Base-by-base conservation (phyloP, 768 basidiomycete genomes). In the Tylopilus subfusipes region DNA sequence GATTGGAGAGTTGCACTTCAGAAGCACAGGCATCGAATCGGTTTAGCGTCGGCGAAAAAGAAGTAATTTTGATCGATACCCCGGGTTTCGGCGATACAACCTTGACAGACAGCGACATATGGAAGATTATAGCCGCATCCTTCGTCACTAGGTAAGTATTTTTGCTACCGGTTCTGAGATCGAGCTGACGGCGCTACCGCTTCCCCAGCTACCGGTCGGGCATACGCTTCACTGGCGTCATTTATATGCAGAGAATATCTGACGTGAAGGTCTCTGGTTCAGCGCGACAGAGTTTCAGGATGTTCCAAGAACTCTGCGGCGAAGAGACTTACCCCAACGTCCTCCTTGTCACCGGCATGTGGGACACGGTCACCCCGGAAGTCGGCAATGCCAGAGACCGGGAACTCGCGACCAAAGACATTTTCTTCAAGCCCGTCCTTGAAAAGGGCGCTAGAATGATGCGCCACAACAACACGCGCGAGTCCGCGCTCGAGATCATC, bases 61-160 rank as follows among this genome's bases (percentile, higher is more conserved):
- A 54, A 27, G 72, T 84, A 16, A 71, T 73, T 4, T 67, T 85
- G n/a, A 74, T 85, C 48, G 83, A 85, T 57, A 84, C 83, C 0
- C 83, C 83, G 3, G 83, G 83, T 0, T 84, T 84, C 53, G 83
- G 83, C 52, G 81, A 84, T 58, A 78, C 81, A 2, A 62, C 62
- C 13, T 67, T 72, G 54, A 73, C 73, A 48, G 81, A 82, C 56
- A 73, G 75, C 2, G 80, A 79, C 21, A 73, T 83, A 24, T 66
- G 82, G 49, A 75, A 72, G 45, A 75, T 76, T 67, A 81, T 82
- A 42, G 75, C 81, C 58, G 75, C 42, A 13, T 72, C 69, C n/a
- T 53, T 70, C 19, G 62, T 68, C 39, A 60, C 62, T 5, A 70
- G 61, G 68, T 61, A 39, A 49, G 68, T 14, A 10, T 30, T 19